Base-by-base conservation (phyloP, 371 early-diverging fungal genomes). In the Mucor sp. region DNA sequence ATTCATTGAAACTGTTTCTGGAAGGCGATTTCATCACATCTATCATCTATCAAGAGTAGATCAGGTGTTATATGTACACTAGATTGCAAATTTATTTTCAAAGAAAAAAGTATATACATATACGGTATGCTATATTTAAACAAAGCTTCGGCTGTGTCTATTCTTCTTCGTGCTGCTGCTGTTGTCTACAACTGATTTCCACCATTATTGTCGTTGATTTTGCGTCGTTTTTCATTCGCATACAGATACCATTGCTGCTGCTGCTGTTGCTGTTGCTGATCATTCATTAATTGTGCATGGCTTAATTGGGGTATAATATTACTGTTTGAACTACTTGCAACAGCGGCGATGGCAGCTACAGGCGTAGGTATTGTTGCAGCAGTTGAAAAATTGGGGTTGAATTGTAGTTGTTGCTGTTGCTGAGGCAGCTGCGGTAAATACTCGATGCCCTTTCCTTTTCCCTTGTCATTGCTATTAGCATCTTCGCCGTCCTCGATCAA, bases 401-500 rank as follows among this genome's bases (percentile, higher is more conserved):
- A 50, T 23, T 62, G 27, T 30, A 37, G 41, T n/a, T 35, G 48
- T 35, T 61, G 55, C 1, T 37, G 37, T 15, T 63, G 41, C 41
- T 64, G 30, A n/a, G 39, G 17, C 58, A 48, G 8, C 47, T 65
- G 33, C 6, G 43, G 25, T 64, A 48, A 30, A 62, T 28, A 44
- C 23, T 48, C 43, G 15, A 57, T 32, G 8, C 50, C 66, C 11
- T 61, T 58, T 23, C 50, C 58, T 17, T 65, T 70, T 11, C 50
- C 50, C 37, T 70, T 60, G 1, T 6, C 58, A 28, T 44, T 62
- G 37, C 58, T 69, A 1, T 58, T 63, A 4, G 33, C 43, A 6
- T 66, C 50, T 0, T 63, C 58, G 15, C 43, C 55, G 33, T 67
- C 71, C 9, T 71, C 72, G 41, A 71, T 63, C 23, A 71, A 32